Evolutionary conservation across 2,329 filamentous ascomycete genomes (phyloP).

Genomic region (Sclerotinia borealis): DNA sequence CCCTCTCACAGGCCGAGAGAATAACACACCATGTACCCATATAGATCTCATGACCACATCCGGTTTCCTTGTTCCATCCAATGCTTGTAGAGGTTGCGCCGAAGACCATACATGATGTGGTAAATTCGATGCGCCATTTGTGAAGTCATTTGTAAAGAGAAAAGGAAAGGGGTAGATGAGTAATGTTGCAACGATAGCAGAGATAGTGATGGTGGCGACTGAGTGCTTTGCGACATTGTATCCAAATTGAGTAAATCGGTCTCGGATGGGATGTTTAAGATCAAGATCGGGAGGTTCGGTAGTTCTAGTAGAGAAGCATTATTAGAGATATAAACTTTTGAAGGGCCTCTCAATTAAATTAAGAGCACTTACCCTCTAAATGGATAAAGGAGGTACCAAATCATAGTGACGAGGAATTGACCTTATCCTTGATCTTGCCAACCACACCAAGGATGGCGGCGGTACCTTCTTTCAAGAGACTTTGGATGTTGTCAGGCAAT

Average conservation of each 20-base stretch:
- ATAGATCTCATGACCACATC: conserved; percentile 79
- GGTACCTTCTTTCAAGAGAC: neutral
- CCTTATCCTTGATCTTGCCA: neutral
- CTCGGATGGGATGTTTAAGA: conserved; percentile 58
- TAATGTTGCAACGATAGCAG: conserved; percentile 62
- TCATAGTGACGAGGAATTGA: conserved; percentile 41
- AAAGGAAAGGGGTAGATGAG: conserved; percentile 72
- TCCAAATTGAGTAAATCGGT: conserved; percentile 62
- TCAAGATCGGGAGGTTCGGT: conserved; percentile 65
- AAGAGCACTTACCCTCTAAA: conserved; percentile 61
- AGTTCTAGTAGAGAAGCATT: conserved; percentile 45
- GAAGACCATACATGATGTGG: conserved; percentile 80
- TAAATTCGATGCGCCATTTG: conserved; percentile 63
- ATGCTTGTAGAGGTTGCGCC: conserved; percentile 55
- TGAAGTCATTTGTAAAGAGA: conserved; percentile 65
- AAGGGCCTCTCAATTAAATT: neutral
- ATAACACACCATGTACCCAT: conserved; percentile 63
- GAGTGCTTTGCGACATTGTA: conserved; percentile 67
- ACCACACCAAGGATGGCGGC: conserved; percentile 3
- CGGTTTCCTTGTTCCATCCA: conserved; percentile 41
- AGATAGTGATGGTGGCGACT: conserved; percentile 65
- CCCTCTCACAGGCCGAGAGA: neutral
- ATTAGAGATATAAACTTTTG: neutral
- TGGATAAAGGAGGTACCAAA: conserved; percentile 74
- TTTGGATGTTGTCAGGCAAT: neutral